Conservation (phyloP, 2,329 filamentous ascomycete species). For the Gaeumannomyces sp. region DNA sequence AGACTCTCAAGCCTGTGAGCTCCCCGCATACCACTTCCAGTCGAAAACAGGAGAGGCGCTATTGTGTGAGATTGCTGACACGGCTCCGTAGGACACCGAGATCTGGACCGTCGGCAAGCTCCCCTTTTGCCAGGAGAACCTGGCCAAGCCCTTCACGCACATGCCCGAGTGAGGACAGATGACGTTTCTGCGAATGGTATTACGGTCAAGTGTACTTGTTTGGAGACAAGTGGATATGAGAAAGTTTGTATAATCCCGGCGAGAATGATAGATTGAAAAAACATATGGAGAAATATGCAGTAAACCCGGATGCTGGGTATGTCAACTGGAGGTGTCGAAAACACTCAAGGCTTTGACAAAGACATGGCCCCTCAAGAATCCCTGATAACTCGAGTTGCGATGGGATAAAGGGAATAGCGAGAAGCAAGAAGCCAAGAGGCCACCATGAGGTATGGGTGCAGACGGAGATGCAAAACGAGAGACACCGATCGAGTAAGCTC, state of each 20-base stretch:
- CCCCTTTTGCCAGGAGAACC: slow-evolving; percentile 61
- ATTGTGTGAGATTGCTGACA: not conserved
- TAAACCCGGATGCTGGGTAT: no score
- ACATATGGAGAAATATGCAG: not conserved
- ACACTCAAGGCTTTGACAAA: no score
- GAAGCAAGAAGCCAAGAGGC: not conserved
- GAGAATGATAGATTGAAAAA: not conserved
- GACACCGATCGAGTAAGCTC: not conserved
- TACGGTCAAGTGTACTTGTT: not conserved
- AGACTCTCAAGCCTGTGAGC: slow-evolving; percentile 58
- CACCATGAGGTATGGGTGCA: not conserved
- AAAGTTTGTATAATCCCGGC: not conserved
- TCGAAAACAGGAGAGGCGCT: no score
- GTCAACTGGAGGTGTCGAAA: no score
- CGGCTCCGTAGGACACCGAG: slow-evolving; percentile 49
- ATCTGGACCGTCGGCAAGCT: slow-evolving; percentile 66
- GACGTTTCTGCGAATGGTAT: no score
- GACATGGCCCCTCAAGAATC: no score
- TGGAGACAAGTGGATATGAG: not conserved
- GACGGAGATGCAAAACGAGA: not conserved
- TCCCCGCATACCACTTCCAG: not conserved
- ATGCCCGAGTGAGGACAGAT: slow-evolving; percentile 51
- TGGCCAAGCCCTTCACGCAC: slow-evolving; percentile 56
- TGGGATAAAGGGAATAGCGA: not conserved
- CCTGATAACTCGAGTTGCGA: no score